A percentile compares a stretch with the other conserved stretches of the same genome.
These are phyloP conservation scores for Chlorella variabilis DNA, from an alignment of 163 green algal species.

Conservation along the genomic window DNA sequence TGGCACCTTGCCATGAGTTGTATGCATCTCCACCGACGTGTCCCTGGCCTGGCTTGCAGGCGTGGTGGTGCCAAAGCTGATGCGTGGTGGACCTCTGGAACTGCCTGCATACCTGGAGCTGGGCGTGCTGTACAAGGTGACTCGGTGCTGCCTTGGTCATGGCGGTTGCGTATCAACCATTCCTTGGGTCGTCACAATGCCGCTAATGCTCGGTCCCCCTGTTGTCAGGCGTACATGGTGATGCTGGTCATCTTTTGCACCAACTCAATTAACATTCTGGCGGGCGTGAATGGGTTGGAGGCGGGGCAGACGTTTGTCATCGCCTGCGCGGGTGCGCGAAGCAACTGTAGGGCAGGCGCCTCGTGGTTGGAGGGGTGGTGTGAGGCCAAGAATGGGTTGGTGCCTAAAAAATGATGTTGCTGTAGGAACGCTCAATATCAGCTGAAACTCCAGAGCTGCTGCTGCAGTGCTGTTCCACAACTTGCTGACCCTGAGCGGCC, in stretches of 20 bases:
- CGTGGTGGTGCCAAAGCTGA: constrained; percentile 87
- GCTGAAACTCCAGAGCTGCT: not conserved
- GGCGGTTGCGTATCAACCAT: not conserved
- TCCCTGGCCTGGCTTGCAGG: constrained; percentile 20
- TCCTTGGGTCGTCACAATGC: not conserved
- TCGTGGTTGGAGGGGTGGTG: not conserved
- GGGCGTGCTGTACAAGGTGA: constrained; percentile 85
- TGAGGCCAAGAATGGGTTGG: not conserved
- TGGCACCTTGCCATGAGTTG: not conserved
- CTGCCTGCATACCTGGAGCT: constrained; percentile 83
- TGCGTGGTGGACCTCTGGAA: constrained; percentile 57
- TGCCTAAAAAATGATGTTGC: not conserved
- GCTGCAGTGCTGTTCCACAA: constrained; percentile 87
- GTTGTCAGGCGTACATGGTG: constrained; percentile 92
- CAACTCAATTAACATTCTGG: constrained; percentile 99
- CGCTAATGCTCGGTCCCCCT: not conserved
- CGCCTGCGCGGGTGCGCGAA: constrained; percentile 52
- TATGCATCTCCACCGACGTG: constrained; percentile 1
- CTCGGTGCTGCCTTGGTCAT: not conserved
- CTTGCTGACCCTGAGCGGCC: constrained; percentile 61
- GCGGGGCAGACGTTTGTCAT: constrained; percentile 96
- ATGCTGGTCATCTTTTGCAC: constrained; percentile 96
- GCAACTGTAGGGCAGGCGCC: too few relatives aligned
- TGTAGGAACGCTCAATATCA: not conserved
- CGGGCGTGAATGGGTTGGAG: constrained; percentile 96